Conservation (phyloP, 1,139 yeast genomes). For the Tardiomyces depauwii region DNA sequence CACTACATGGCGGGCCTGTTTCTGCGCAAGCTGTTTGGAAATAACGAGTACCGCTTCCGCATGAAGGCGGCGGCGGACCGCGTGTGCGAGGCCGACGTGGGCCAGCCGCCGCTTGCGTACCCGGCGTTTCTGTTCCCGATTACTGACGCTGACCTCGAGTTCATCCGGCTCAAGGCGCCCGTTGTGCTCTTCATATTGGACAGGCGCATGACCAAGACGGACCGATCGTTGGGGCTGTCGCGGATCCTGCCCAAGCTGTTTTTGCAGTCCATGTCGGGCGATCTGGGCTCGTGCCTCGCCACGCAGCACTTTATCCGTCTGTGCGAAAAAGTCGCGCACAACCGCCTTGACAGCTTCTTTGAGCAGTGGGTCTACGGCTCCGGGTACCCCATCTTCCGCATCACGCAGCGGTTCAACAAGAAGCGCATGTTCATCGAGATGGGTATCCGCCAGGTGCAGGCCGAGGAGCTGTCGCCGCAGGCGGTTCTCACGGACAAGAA, state of each 20-base stretch:
- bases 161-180: constrained; percentile 72
- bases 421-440: constrained; percentile 90
- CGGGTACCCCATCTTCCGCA: constrained; percentile 81
- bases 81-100: constrained; percentile 63
- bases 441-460: constrained; percentile 86
- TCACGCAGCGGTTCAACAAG: constrained; percentile 86
- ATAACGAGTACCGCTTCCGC: constrained; percentile 66
- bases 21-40: constrained; percentile 62
- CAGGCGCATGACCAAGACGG: constrained; percentile 91
- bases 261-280: constrained; percentile 94
- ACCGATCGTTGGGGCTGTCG: constrained; percentile 82
- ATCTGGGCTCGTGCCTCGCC: constrained; percentile 67
- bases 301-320: constrained; percentile 81
- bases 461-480: constrained; percentile 38
- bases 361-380: constrained; percentile 88
- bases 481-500: constrained; percentile 26
- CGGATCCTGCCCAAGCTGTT: constrained; percentile 87
- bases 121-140: constrained; percentile 62
- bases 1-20: constrained; percentile 74
- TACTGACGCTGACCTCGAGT: constrained; percentile 48
- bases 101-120: constrained; percentile 68
- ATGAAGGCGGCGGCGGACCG: constrained; percentile 54
- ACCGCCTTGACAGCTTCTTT: constrained; percentile 71
- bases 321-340: constrained; percentile 89
- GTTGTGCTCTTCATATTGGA: constrained; percentile 76